Evolutionary conservation across 768 basidiomycete species (phyloP), one percentile per base, ranked within the genome.

Genomic region (Lentinula boryana): DNA sequence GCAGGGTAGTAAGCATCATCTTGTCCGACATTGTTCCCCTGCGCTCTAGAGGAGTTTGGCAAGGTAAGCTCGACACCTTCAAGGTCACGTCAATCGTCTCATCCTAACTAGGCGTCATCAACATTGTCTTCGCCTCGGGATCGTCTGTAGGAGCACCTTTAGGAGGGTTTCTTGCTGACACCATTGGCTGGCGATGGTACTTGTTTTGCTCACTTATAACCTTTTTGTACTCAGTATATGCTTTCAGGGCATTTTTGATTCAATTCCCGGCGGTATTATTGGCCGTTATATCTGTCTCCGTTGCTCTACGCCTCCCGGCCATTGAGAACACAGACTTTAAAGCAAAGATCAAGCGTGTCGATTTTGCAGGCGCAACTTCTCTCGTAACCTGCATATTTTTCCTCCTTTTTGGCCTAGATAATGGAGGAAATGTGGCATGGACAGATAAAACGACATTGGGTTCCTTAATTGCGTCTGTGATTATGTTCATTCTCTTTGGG

Each of bases 141-240:
- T 82, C 82, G 23, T 79, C 81, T 0, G 73, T 76, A 0, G 87
- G 87, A 10, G 85, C 86, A 2, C 86, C 86, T 2, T 69, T 87
- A 0, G 86, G 87, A 10, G 86, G 87, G 5, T 76, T 83, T 43
- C 71, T 89, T 2, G 77, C 83, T 1, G 87, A 88, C 65, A 81
- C 72, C 9, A 80, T 87, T 44, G 86, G 86, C 4, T 89, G 87
- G 87, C 70, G 86, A 68, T 87, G 86, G 84, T 83, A 56, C 8
- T 68, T 64, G 8, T 35, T 7, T 10, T 31, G 48, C 27, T 46
- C 21, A 27, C 4, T 12, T 9, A 38, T 35, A 40, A 10, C 16
- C 33, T 5, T 13, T 32, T 18, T 27, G 36, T 38, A 23, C 13
- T 48, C 33, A 44, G 54, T 7, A 49, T 27, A 32, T 31, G 2